These are phyloP conservation scores for Paracoccidioides brasiliensis DNA, from an alignment of 2,329 filamentous ascomycete genomes.

Conservation along the genomic window DNA sequence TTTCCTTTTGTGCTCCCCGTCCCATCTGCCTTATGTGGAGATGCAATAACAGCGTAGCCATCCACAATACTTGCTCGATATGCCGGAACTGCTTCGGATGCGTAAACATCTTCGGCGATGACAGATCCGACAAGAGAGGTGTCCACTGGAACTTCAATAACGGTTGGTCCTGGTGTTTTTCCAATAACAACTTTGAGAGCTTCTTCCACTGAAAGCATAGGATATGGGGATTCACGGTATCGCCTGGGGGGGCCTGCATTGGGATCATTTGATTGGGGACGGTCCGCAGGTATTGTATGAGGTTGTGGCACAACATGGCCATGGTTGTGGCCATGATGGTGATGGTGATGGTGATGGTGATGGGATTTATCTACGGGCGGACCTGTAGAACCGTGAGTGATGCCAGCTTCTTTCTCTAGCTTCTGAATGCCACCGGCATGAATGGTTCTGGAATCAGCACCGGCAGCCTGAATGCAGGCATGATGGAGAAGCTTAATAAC, in stretches of 20 bases:
- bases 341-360: conserved; percentile 23
- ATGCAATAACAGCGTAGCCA: conserved; percentile 71
- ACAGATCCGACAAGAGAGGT: conserved; percentile 59
- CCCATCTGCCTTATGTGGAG: conserved; percentile 37
- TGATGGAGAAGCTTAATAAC: conserved; percentile 85
- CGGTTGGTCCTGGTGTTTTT: conserved; percentile 52
- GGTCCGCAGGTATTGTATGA: conserved; percentile 54
- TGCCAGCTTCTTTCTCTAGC: conserved; percentile 69
- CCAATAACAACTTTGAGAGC: conserved; percentile 61
- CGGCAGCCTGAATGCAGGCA: conserved; percentile 81
- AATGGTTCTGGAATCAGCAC: conserved; percentile 63
- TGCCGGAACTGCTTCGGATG: conserved; percentile 73
- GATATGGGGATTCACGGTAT: conserved; percentile 76
- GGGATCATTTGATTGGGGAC: conserved; percentile 47
- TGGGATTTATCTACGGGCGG: conserved; percentile 14
- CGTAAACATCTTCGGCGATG: conserved; percentile 68
- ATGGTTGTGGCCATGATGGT: conserved; percentile 44
- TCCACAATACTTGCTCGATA: conserved; percentile 95
- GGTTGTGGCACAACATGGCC: conserved; percentile 52
- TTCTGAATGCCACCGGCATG: conserved; percentile 73
- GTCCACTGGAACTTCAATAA: conserved; percentile 48
- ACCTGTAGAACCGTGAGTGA: conserved; percentile 24
- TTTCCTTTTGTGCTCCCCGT: conserved; percentile 55
- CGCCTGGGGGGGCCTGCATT: conserved; percentile 50
- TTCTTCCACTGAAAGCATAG: conserved; percentile 76